Evolutionary conservation across 352 stramenopile species (phyloP).

Genomic region (Globisporangium heterothallicum): DNA sequence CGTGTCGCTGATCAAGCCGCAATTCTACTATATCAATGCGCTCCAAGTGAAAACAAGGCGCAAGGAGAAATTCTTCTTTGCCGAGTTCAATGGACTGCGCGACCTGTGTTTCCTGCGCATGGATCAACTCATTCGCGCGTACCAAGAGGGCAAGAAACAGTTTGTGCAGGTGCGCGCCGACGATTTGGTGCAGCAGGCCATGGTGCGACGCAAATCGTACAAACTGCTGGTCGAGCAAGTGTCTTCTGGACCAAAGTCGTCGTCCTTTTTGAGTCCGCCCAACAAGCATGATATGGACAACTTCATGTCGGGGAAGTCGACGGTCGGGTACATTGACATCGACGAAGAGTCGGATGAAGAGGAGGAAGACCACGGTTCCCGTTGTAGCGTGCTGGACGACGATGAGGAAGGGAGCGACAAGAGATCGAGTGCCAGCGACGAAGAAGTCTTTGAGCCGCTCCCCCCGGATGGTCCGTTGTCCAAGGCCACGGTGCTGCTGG

Average conservation of each 20-base stretch:
- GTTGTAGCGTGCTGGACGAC: conserved; percentile 11
- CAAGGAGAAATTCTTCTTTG: conserved; percentile 66
- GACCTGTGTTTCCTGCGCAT: conserved; percentile 67
- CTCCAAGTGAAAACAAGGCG: conserved; percentile 65
- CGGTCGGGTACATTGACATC: conserved; percentile 41
- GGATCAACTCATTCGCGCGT: conserved; percentile 66
- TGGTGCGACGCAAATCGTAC: conserved; percentile 55
- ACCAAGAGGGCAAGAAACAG: conserved; percentile 38
- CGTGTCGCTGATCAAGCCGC: conserved; percentile 63
- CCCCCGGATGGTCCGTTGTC: conserved; percentile 40
- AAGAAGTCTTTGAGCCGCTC: conserved; percentile 57
- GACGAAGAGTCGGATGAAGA: conserved; percentile 20
- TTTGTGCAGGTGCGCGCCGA: conserved; percentile 24
- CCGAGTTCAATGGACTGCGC: conserved; percentile 72
- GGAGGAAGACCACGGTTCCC: background rate
- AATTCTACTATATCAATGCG: conserved; percentile 85
- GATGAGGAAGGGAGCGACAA: conserved; percentile 27
- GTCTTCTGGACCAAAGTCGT: background rate
- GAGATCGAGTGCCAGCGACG: conserved; percentile 41
- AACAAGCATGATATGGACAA: conserved; percentile 7
- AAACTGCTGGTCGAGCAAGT: conserved; percentile 33
- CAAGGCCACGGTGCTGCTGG: conserved; percentile 62
- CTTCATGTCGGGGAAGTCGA: conserved; percentile 21
- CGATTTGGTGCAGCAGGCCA: conserved; percentile 43
- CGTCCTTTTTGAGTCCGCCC: background rate